These are phyloP conservation scores for Medicago ruthenica DNA, from an alignment of 306 rosid species.

Conservation along the genomic window DNA sequence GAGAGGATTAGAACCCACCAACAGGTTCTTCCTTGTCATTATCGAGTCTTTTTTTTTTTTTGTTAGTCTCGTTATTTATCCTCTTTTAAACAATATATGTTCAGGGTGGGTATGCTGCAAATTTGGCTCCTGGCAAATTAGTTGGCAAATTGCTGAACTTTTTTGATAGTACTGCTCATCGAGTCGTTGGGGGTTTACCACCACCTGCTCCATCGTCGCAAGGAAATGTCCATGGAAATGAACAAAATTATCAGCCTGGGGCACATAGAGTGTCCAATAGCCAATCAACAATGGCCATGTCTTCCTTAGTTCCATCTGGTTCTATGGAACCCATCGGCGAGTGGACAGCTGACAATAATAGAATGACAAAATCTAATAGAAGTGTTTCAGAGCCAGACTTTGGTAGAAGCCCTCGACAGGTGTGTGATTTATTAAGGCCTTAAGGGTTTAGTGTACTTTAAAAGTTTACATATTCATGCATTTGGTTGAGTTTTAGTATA, in stretches of 20 bases:
- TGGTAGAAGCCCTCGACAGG: constrained; percentile 86
- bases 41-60: constrained; percentile 33
- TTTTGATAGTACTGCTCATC: constrained; percentile 92
- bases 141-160: constrained; percentile 87
- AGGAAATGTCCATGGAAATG: constrained; percentile 59
- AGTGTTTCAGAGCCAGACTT: constrained; percentile 97
- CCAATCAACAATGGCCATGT: constrained; percentile 92
- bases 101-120: constrained; percentile 88
- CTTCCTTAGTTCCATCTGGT: constrained; percentile 83
- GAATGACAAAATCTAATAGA: constrained; percentile 65
- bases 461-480: constrained; percentile 11
- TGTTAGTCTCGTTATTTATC: constrained; percentile 26
- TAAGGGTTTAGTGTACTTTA: constrained; percentile 17
- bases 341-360: constrained; percentile 64
- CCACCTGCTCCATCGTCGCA: constrained; percentile 83
- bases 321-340: constrained; percentile 83
- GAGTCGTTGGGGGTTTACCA: constrained; percentile 92
- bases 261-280: constrained; percentile 69
- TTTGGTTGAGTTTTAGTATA: constrained; percentile 20
- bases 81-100: constrained; percentile 33
- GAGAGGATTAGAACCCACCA: constrained; percentile 88
- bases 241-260: constrained; percentile 54
- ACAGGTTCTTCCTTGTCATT: constrained; percentile 60
- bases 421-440: constrained; percentile 44
- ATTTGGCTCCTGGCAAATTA: constrained; percentile 81